Evolutionary conservation across 768 basidiomycete genomes (phyloP).

Genomic region (Leccinum olivaceopallidum): DNA sequence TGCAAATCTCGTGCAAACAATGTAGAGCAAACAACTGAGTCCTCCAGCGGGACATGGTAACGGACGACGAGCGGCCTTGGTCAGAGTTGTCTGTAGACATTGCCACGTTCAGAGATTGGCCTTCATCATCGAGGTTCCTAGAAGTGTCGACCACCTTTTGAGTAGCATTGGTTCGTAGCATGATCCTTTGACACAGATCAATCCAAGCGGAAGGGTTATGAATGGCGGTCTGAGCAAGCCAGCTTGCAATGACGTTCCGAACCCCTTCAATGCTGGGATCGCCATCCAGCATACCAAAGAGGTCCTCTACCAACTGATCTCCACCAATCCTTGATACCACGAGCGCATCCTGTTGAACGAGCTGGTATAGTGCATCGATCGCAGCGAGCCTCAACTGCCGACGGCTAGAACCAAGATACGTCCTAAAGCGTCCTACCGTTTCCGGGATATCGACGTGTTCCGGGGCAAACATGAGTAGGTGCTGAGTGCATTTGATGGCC

Average conservation of each 20-base stretch:
- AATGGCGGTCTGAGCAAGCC: conserved; percentile 93
- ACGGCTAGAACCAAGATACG: conserved; percentile 76
- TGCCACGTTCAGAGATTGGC: conserved; percentile 80
- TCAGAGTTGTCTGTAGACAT: conserved; percentile 34
- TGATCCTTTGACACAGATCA: conserved; percentile 94
- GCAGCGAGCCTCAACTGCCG: conserved; percentile 90
- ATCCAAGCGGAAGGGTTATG: conserved; percentile 98
- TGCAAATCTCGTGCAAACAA: conserved; percentile 89
- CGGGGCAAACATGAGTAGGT: conserved; percentile 95
- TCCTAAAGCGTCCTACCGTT: conserved; percentile 75
- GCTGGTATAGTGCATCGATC: conserved; percentile 94
- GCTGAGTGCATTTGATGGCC: conserved; percentile 94
- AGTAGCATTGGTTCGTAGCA: conserved; percentile 89
- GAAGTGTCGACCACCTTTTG: conserved; percentile 71
- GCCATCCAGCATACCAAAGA: conserved; percentile 94
- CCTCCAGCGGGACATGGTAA: conserved; percentile 84
- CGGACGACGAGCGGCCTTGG: conserved; percentile 35
- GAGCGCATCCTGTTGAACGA: conserved; percentile 93
- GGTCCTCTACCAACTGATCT: conserved; percentile 88
- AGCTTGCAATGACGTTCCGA: conserved; percentile 87
- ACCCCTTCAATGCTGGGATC: conserved; percentile 94
- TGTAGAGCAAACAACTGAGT: conserved; percentile 94
- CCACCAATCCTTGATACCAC: conserved; percentile 92
- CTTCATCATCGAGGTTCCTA: conserved; percentile 80
- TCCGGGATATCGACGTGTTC: conserved; percentile 80